Percentiles rank a stretch among this genome's conserved stretches.
These are phyloP conservation scores for Neonectria punicea DNA, from an alignment of 2,329 filamentous ascomycete genomes.

Conservation along the genomic window DNA sequence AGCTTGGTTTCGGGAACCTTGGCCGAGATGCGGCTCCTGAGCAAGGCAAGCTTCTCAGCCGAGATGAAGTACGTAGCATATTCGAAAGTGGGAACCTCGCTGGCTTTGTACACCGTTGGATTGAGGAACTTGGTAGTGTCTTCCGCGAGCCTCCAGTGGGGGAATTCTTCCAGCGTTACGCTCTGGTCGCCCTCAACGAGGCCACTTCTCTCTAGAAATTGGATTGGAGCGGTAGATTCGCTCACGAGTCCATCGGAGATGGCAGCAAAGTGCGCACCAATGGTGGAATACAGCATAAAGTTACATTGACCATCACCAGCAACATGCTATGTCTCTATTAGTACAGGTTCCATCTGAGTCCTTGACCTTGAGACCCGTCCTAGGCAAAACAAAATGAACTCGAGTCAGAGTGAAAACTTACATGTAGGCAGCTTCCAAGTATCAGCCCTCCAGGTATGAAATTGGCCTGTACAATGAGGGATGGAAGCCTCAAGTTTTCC, in stretches of 20 bases:
- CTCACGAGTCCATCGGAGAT: background rate
- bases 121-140: conserved; percentile 10
- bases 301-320: conserved; percentile 21
- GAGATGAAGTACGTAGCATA: conserved; percentile 19
- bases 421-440: conserved; percentile 19
- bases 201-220: conserved; percentile 5
- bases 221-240: conserved; percentile 3
- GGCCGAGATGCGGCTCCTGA: background rate
- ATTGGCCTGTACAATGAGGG: conserved; percentile 14
- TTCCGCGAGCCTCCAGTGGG: conserved; percentile 19
- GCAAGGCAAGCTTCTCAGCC: background rate
- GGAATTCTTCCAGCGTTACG: background rate
- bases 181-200: conserved; percentile 2
- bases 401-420: conserved; percentile 6
- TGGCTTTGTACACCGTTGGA: conserved; percentile 2
- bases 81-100: background rate
- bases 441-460: conserved; percentile 17
- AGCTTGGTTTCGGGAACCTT: background rate
- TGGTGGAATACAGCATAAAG: conserved; percentile 16
- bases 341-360: background rate
- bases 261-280: conserved; percentile 16
- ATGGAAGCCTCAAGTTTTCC: background rate
- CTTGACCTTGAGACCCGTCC: background rate
- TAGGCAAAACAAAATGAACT: background rate
- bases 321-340: conserved; percentile 15